These are phyloP conservation scores for Xylaria telfairii DNA, from an alignment of 495 filamentous ascomycete species.

Conservation along the genomic window DNA sequence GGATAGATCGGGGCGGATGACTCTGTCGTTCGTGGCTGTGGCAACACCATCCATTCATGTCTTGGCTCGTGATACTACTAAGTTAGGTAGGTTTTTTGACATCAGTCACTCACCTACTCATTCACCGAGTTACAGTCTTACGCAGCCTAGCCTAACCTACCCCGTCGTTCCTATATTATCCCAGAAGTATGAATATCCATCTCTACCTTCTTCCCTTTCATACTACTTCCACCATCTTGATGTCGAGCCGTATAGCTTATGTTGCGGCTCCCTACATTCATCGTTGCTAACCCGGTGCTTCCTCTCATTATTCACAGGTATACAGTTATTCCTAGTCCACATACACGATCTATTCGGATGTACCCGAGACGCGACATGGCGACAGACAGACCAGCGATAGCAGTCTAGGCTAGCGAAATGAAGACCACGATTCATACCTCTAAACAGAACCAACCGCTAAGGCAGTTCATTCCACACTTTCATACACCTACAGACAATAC, in stretches of 20 bases:
- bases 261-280: background rate
- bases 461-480: background rate
- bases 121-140: background rate
- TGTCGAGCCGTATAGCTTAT: background rate
- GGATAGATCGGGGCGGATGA: background rate
- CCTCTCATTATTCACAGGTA: no score
- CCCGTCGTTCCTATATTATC: background rate
- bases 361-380: background rate
- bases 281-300: background rate
- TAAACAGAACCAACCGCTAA: background rate
- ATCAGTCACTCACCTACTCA: background rate
- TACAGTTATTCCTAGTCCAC: background rate
- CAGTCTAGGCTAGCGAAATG: background rate
- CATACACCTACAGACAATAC: background rate
- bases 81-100: no score
- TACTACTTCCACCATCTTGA: background rate
- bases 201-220: background rate
- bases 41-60: background rate
- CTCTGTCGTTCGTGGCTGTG: background rate
- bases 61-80: conserved; percentile 1
- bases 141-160: background rate
- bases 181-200: background rate
- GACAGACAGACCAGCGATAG: background rate
- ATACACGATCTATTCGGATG: background rate
- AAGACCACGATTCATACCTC: background rate